phyloP scores from a whole-genome alignment of 108 stramenopile genomes.

The Cyclotella atomus region DNA sequence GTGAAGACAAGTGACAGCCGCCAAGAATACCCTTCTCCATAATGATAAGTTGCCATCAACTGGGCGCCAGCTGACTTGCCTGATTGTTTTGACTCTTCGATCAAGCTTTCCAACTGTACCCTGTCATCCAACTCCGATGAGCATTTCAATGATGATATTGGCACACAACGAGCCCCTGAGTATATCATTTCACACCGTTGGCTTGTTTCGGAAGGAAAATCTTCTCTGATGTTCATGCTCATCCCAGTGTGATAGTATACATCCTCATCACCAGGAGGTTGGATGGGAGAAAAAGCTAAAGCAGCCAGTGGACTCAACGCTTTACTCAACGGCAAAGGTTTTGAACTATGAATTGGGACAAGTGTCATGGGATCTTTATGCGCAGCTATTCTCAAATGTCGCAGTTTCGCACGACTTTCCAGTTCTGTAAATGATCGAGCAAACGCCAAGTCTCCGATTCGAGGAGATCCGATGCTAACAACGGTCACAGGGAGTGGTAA shows the following conservation, averaged over 20 bases:
- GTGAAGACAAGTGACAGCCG: slow-evolving; percentile 42
- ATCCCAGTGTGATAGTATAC: slow-evolving; percentile 72
- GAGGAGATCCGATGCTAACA: slow-evolving; percentile 66
- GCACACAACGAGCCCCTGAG: slow-evolving; percentile 32
- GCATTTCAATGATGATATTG: slow-evolving; percentile 26
- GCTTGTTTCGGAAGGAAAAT: slow-evolving; percentile 13
- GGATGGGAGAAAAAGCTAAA: no score
- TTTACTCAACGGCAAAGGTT: slow-evolving; percentile 36
- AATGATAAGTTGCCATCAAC: slow-evolving; percentile 57
- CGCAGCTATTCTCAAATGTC: slow-evolving; percentile 75
- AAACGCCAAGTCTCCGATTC: slow-evolving; percentile 68
- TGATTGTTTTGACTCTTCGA: slow-evolving; percentile 39
- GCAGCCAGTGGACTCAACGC: slow-evolving; percentile 43
- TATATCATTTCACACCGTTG: slow-evolving; percentile 42
- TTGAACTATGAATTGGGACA: slow-evolving; percentile 59
- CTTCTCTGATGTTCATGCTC: slow-evolving; percentile 48
- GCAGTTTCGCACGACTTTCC: slow-evolving; percentile 64
- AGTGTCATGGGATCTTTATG: slow-evolving; percentile 75
- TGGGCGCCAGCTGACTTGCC: slow-evolving; percentile 4
- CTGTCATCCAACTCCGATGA: slow-evolving; percentile 23
- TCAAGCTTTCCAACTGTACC: slow-evolving; percentile 43
- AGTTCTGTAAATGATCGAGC: slow-evolving; percentile 64
- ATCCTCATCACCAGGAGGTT: no score
- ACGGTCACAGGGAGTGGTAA: slow-evolving; percentile 55
- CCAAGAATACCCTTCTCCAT: slow-evolving; percentile 53